Conservation (phyloP, 805 yeast genomes). For the Tanozyma kutaoensis region DNA sequence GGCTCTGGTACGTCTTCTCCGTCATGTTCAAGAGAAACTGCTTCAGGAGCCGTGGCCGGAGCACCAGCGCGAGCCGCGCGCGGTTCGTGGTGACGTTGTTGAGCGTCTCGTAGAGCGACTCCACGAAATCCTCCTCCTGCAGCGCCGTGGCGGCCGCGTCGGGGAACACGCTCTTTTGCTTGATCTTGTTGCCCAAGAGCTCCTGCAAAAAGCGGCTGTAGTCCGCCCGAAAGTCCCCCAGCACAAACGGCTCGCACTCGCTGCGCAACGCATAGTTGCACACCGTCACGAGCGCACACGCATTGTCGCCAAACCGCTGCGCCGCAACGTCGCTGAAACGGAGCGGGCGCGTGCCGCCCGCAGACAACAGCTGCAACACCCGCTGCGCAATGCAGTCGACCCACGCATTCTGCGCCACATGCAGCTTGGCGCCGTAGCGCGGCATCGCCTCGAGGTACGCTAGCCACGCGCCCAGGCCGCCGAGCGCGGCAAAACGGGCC, state of each 20-base stretch:
- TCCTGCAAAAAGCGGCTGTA: slow-evolving; percentile 11
- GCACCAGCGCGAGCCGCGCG: slow-evolving; percentile 3
- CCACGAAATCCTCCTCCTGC: slow-evolving; percentile 13
- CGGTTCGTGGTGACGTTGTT: slow-evolving; percentile 9
- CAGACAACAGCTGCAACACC: slow-evolving; percentile 8
- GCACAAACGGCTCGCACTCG: slow-evolving; percentile 6
- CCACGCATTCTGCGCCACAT: slow-evolving; percentile 24
- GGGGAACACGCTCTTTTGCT: slow-evolving; percentile 12
- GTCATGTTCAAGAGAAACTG: slow-evolving; percentile 16
- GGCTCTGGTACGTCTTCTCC: slow-evolving; percentile 23
- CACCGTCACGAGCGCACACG: slow-evolving; percentile 11
- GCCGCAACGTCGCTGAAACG: slow-evolving; percentile 7
- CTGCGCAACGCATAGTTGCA: slow-evolving; percentile 14
- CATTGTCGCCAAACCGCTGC: slow-evolving; percentile 12
- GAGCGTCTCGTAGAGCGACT: slow-evolving; percentile 17
- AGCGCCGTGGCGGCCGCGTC: slow-evolving; percentile 11
- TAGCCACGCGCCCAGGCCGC: slow-evolving; percentile 8
- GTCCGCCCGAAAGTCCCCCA: slow-evolving; percentile 11
- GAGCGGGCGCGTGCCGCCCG: slow-evolving; percentile 6
- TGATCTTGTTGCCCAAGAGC: slow-evolving; percentile 5
- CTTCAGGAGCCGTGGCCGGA: slow-evolving; percentile 13
- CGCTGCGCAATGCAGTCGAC: slow-evolving; percentile 12
- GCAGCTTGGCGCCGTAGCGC: slow-evolving; percentile 12
- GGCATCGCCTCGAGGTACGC: background rate
- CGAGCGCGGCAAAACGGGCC: slow-evolving; percentile 19